phyloP scores from a whole-genome alignment of 2,329 filamentous ascomycete genomes.

The Eurotiales sp. region DNA sequence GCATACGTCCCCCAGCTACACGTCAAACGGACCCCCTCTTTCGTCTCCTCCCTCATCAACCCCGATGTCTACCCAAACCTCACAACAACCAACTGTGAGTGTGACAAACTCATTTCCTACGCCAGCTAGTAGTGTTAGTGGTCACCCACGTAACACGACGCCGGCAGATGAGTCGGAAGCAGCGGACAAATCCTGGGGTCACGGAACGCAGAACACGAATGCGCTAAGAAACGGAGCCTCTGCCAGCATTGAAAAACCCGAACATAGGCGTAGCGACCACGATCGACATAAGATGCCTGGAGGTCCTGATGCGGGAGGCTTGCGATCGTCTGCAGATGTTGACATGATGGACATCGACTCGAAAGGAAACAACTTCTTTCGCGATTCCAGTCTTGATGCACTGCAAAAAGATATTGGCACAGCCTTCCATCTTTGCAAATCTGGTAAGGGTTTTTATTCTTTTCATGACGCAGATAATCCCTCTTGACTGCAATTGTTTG shows the following conservation, averaged over 20 bases:
- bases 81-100: slow-evolving; percentile 39
- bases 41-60: slow-evolving; percentile 40
- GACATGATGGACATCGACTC: slow-evolving; percentile 41
- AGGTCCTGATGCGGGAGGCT: slow-evolving; percentile 19
- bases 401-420: slow-evolving; percentile 45
- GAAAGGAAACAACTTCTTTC: slow-evolving; percentile 20
- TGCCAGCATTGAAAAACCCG: slow-evolving; percentile 22
- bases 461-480: slow-evolving; percentile 31
- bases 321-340: slow-evolving; percentile 18
- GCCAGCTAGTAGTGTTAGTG: slow-evolving; percentile 43
- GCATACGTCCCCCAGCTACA: slow-evolving; percentile 44
- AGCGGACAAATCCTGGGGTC: slow-evolving; percentile 28
- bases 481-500: slow-evolving; percentile 25
- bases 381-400: slow-evolving; percentile 37
- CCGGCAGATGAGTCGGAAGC: slow-evolving; percentile 34
- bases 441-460: slow-evolving; percentile 41
- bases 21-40: slow-evolving; percentile 37
- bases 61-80: slow-evolving; percentile 41
- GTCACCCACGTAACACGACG: slow-evolving; percentile 27
- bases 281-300: slow-evolving; percentile 25
- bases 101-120: slow-evolving; percentile 43
- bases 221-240: slow-evolving; percentile 13
- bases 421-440: slow-evolving; percentile 48
- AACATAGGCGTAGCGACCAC: slow-evolving; percentile 34
- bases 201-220: slow-evolving; percentile 10